Percentiles rank a stretch among this genome's conserved stretches.
Evolutionary conservation across 768 basidiomycete species (phyloP).

Genomic region (Cystofilobasidium macerans): DNA sequence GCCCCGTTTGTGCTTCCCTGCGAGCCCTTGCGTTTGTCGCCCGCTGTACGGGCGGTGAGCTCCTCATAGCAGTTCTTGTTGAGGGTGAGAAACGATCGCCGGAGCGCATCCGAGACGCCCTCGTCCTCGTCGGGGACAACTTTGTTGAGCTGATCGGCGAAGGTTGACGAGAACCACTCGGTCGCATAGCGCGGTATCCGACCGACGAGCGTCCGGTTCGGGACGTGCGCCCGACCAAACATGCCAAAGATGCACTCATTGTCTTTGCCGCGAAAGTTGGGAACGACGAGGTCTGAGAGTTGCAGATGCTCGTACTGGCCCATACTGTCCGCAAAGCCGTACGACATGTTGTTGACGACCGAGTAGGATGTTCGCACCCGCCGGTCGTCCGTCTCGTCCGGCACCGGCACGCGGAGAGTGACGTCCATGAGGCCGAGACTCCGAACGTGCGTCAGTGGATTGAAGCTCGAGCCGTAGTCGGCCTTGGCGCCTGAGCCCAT

Average conservation of each 20-base stretch:
- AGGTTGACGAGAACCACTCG: slow-evolving; percentile 60
- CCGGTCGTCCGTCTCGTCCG: slow-evolving; percentile 61
- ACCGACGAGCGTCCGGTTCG: slow-evolving; percentile 34
- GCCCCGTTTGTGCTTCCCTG: slow-evolving; percentile 41
- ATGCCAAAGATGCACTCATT: slow-evolving; percentile 89
- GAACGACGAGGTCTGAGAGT: slow-evolving; percentile 86
- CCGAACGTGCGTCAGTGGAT: slow-evolving; percentile 67
- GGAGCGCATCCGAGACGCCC: slow-evolving; percentile 60
- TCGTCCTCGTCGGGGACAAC: slow-evolving; percentile 45
- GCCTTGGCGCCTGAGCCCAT: slow-evolving; percentile 20
- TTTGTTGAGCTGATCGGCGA: slow-evolving; percentile 50
- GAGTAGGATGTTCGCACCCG: slow-evolving; percentile 84
- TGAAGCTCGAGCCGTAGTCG: slow-evolving; percentile 56
- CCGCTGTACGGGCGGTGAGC: slow-evolving; percentile 38
- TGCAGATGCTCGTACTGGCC: slow-evolving; percentile 66
- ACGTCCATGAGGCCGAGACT: slow-evolving; percentile 98
- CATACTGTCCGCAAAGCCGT: slow-evolving; percentile 89
- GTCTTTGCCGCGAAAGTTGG: slow-evolving; percentile 61
- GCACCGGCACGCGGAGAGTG: slow-evolving; percentile 49
- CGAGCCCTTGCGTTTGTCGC: slow-evolving; percentile 56
- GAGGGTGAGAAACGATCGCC: slow-evolving; percentile 74
- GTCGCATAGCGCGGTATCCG: slow-evolving; percentile 70
- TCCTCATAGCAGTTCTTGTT: slow-evolving; percentile 70
- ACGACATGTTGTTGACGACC: slow-evolving; percentile 81
- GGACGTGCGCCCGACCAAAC: slow-evolving; percentile 68